A percentile compares a stretch with the other conserved stretches of the same genome.
Conservation (phyloP, 2,329 filamentous ascomycete species). For the Colletotrichum sidae region DNA sequence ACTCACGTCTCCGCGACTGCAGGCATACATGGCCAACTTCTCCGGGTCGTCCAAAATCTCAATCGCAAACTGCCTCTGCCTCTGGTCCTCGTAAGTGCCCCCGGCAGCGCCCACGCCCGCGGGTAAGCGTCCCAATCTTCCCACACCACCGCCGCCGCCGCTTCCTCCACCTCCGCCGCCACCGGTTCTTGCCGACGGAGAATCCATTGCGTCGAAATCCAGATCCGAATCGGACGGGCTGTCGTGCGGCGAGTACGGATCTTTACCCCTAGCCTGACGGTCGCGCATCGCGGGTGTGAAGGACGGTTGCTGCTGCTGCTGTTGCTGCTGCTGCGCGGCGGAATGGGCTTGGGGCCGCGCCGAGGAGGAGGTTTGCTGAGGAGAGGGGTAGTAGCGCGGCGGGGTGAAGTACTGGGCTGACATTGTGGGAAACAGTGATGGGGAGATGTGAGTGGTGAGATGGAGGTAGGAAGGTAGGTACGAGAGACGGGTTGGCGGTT, state of each 20-base stretch:
- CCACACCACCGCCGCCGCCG: slow-evolving; percentile 3
- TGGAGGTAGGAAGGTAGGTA: background rate
- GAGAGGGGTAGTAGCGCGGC: slow-evolving; percentile 31
- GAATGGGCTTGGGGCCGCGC: background rate
- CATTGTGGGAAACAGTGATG: slow-evolving; percentile 1
- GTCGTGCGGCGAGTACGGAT: slow-evolving; percentile 57
- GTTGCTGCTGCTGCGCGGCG: slow-evolving; percentile 45
- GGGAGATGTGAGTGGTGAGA: background rate
- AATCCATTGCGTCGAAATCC: slow-evolving; percentile 29
- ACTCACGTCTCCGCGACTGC: slow-evolving; percentile 65
- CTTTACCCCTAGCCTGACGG: slow-evolving; percentile 68
- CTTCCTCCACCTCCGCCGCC: background rate
- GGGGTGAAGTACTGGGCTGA: slow-evolving; percentile 30
- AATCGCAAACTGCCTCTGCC: slow-evolving; percentile 62
- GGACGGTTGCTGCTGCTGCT: slow-evolving; percentile 38
- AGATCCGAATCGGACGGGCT: slow-evolving; percentile 48
- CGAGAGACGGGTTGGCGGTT: background rate
- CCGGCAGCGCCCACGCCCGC: slow-evolving; percentile 36
- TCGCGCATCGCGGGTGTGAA: slow-evolving; percentile 67
- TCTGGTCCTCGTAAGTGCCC: slow-evolving; percentile 55
- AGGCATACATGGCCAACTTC: slow-evolving; percentile 69
- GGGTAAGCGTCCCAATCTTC: slow-evolving; percentile 17
- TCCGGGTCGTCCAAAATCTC: slow-evolving; percentile 68
- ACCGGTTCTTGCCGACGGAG: slow-evolving; percentile 14
- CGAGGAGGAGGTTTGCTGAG: slow-evolving; percentile 23